Base-by-base conservation (phyloP, 2,329 filamentous ascomycete species). In the Aspergillus amoenus region DNA sequence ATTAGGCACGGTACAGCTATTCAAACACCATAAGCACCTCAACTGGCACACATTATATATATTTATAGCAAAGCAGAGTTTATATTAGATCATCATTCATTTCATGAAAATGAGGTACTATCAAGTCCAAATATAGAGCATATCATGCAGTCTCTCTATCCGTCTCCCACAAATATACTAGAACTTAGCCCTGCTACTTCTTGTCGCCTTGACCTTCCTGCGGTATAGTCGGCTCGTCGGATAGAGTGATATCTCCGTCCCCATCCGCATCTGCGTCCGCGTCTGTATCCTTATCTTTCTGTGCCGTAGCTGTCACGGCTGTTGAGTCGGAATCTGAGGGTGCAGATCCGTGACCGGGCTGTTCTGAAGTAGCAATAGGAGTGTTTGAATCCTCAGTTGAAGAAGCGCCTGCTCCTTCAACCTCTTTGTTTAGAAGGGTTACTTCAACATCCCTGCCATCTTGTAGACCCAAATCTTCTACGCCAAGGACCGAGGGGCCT, bases 391-490 rank as follows among this genome's bases (percentile, higher is more conserved):
- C 59, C 32, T 52, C 43, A 46, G 21, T 12, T 6, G 51, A 17
- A n/a, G 59, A 30, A 22, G 37, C 39, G 52, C 24, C 40, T 46
- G 51, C 51, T 11, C 41, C 41, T 12, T 52, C 59, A 8, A 63
- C 61, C 30, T 64, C 63, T 8, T 56, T 58, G 17, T 62, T 54
- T 4, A 59, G 55, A 49, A 79, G 70, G 3, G 66, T 68, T 70
- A 79, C 71, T 58, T 78, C 68, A n/a, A 79, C 68, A 2, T 76
- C 76, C 56, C 75, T 74, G n/a, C 78, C 78, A 53, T 74, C 77
- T 73, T 90, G 93, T 9, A 90, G 87, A 0, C 94, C 94, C 63
- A 91, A 89, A 70, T 99, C 94, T 65, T 90, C 87, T 58, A 92
- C 86, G 4, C 93, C 93, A 50, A 97, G 89, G 64, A 91, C 83